Percentiles rank a stretch among this genome's conserved stretches.
Evolutionary conservation across 768 basidiomycete species (phyloP).

Genomic region (Suillus spraguei): DNA sequence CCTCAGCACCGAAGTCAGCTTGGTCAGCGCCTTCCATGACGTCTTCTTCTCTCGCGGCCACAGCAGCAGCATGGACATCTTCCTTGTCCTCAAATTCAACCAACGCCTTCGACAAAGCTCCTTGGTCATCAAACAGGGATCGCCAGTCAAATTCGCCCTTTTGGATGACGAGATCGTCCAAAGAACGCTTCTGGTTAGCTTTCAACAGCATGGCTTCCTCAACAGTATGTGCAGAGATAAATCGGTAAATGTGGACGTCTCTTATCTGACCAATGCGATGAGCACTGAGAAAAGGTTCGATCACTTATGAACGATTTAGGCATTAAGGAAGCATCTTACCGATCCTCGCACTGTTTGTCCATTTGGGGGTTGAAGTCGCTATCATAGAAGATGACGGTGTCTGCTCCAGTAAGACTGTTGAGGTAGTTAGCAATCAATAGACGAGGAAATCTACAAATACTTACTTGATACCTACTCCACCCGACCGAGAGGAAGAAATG

Average conservation of each 20-base stretch:
- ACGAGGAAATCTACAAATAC: constrained; percentile 33
- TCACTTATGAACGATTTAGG: neutral
- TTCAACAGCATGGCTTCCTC: constrained; percentile 97
- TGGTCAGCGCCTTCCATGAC: constrained; percentile 78
- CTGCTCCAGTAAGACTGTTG: constrained; percentile 77
- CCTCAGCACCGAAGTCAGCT: constrained; percentile 71
- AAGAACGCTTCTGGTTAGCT: constrained; percentile 94
- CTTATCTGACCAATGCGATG: constrained; percentile 98
- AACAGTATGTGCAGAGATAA: constrained; percentile 87
- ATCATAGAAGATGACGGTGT: constrained; percentile 97
- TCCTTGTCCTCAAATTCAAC: constrained; percentile 88
- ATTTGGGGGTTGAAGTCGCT: constrained; percentile 98
- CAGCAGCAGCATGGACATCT: constrained; percentile 78
- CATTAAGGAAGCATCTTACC: constrained; percentile 43
- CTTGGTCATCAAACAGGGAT: constrained; percentile 67
- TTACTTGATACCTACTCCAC: constrained; percentile 94
- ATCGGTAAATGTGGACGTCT: constrained; percentile 95
- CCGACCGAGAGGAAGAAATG: constrained; percentile 79
- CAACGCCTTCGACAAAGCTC: constrained; percentile 69
- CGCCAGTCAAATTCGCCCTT: constrained; percentile 96
- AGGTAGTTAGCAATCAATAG: constrained; percentile 20
- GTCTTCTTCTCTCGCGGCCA: constrained; percentile 75
- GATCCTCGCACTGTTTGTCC: constrained; percentile 96
- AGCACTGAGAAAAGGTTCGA: constrained; percentile 53
- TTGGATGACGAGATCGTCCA: constrained; percentile 92